Conservation (phyloP, 345 rosid species). For the Cochlearia excelsa region DNA sequence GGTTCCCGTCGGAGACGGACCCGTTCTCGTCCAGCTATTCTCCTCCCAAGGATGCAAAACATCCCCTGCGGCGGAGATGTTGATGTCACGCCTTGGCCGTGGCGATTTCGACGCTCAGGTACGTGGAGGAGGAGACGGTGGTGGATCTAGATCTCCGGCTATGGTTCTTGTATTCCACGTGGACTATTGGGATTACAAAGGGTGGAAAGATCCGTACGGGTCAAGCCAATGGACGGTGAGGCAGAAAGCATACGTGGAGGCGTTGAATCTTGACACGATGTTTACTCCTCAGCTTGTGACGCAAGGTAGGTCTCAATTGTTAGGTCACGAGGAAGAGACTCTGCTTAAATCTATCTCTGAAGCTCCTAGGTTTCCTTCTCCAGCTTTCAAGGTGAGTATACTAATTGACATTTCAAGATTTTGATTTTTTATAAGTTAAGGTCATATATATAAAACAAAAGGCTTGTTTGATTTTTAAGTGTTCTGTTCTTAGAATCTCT, state of each 20-base stretch:
- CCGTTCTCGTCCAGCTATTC: constrained; percentile 77
- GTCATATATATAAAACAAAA: background rate
- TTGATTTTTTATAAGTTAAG: too few relatives aligned
- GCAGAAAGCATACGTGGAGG: constrained; percentile 85
- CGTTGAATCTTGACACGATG: constrained; percentile 77
- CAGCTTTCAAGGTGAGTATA: constrained; percentile 52
- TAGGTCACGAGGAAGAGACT: constrained; percentile 61
- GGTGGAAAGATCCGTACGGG: constrained; percentile 95
- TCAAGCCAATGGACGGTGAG: constrained; percentile 79
- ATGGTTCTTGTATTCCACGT: constrained; percentile 71
- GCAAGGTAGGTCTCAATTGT: constrained; percentile 65
- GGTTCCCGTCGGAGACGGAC: constrained; percentile 43
- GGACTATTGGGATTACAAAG: constrained; percentile 89
- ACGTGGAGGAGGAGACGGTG: constrained; percentile 20
- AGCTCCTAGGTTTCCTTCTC: constrained; percentile 70
- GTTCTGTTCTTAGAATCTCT: background rate
- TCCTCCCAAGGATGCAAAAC: constrained; percentile 85
- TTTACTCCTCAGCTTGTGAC: constrained; percentile 81
- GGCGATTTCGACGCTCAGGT: constrained; percentile 68
- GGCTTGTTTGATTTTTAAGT: background rate
- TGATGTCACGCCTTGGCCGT: constrained; percentile 80
- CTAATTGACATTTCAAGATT: background rate
- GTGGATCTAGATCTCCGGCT: constrained; percentile 42
- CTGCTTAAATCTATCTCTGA: constrained; percentile 47
- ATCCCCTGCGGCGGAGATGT: constrained; percentile 77